Evolutionary conservation across 345 rosid species (phyloP), one percentile per base, ranked within the genome.

Genomic region (Lepidium aucheri): DNA sequence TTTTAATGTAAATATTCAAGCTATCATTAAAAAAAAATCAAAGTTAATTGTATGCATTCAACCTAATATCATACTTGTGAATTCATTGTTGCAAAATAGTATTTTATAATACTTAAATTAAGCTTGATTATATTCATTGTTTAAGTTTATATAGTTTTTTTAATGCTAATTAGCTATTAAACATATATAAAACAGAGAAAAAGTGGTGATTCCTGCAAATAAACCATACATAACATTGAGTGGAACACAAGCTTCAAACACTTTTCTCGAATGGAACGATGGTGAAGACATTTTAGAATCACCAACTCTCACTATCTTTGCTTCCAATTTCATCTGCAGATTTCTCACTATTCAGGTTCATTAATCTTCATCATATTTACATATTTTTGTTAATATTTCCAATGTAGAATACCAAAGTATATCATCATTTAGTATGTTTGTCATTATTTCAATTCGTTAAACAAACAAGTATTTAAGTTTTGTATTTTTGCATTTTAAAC

Each of bases 221-320:
- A 89, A 82, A 75, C 89, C 87, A 7, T 89, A 78, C 81, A 86
- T 89, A 50, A 89, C 96, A 11, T 41, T 86, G 73, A 86, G 91
- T 40, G 96, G 93, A 44, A 83, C 82, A 34, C 30, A 67, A 57
- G 72, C 85, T 14, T 71, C 80, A 3, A 60, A 59, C 22, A 83
- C 87, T 18, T 20, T 79, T 26, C 78, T 89, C 47, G 73, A 77
- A 60, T 80, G 82, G 87, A 75, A 28, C 32, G 86, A 86, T 42
- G 73, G 82, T 12, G 85, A 77, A 28, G 74, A 77, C 13, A 82
- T 86, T 28, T 56, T 69, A 32, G 72, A 80, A 16, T 82, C 93
- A 53, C 70, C 96, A 5, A 81, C 89, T 5, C 66, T 85, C 30
- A 49, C 87, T 12, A 74, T 86, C 12, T 45, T 85, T 49, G 93